Percentiles rank a stretch among this genome's conserved stretches.
phyloP scores from a whole-genome alignment of 371 early-diverging fungal genomes.

The Mortierella sp. region DNA sequence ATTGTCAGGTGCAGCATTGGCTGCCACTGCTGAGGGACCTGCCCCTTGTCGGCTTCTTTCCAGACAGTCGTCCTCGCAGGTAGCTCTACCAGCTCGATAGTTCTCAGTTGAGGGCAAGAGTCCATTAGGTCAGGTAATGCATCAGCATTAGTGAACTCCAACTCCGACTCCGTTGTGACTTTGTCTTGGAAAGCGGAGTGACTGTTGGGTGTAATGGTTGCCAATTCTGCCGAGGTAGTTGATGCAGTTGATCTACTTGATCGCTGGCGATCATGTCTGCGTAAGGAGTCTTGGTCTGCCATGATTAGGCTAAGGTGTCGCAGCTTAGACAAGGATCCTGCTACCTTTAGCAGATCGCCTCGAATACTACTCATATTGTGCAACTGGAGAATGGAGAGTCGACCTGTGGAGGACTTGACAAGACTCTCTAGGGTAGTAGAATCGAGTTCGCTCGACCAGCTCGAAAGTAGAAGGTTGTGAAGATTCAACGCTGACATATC shows the following conservation, averaged over 20 bases:
- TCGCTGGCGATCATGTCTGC: conserved; percentile 9
- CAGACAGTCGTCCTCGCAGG: background rate
- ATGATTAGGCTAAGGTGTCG: conserved; percentile 32
- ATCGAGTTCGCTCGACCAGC: conserved; percentile 26
- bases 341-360: conserved; percentile 35
- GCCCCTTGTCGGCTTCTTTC: background rate
- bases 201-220: conserved; percentile 14
- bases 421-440: conserved; percentile 15
- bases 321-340: conserved; percentile 7
- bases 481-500: conserved; percentile 32
- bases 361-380: conserved; percentile 20
- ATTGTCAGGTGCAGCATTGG: conserved; percentile 35
- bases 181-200: background rate
- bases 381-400: conserved; percentile 25
- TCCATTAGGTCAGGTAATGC: conserved; percentile 28
- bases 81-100: conserved; percentile 27
- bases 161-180: conserved; percentile 25
- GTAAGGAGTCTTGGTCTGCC: conserved; percentile 9
- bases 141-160: conserved; percentile 33
- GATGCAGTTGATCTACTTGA: conserved; percentile 2
- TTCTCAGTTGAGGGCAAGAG: conserved; percentile 33
- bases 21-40: background rate
- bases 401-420: conserved; percentile 24
- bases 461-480: conserved; percentile 30
- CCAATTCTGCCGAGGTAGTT: background rate